These are phyloP conservation scores for Mentha longifolia DNA, from an alignment of 257 asterid species.

Conservation along the genomic window DNA sequence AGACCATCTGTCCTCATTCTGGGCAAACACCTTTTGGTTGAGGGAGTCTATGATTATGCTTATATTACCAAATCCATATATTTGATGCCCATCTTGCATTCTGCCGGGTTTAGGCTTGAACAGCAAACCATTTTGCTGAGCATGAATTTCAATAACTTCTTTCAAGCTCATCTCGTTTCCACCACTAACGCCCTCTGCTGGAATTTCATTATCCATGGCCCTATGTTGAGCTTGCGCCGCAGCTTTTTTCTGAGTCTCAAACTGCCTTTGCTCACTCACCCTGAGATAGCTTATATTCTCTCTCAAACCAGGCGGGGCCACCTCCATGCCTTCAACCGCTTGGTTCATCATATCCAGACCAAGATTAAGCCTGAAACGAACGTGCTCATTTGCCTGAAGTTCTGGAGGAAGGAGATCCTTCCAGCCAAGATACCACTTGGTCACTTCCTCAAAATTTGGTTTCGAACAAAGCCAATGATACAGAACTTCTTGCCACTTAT, in stretches of 20 bases:
- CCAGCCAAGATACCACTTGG: conserved; percentile 86
- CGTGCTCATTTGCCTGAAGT: conserved; percentile 73
- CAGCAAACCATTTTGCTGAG: conserved; percentile 55
- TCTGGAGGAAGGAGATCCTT: conserved; percentile 76
- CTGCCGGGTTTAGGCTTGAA: conserved; percentile 84
- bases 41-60: conserved; percentile 72
- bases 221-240: conserved; percentile 69
- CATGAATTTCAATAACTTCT: conserved; percentile 59
- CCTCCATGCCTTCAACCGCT: conserved; percentile 86
- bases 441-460: conserved; percentile 79
- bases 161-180: conserved; percentile 57
- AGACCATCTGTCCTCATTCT: conserved; percentile 69
- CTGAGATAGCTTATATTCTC: conserved; percentile 75
- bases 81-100: conserved; percentile 82
- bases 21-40: conserved; percentile 77
- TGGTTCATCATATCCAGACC: conserved; percentile 86
- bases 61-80: conserved; percentile 80
- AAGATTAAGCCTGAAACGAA: conserved; percentile 58
- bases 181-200: conserved; percentile 42
- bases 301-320: conserved; percentile 75
- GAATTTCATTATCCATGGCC: conserved; percentile 40
- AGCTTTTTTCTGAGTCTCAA: conserved; percentile 77
- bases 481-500: conserved; percentile 87
- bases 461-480: conserved; percentile 79
- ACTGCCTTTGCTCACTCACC: conserved; percentile 78